Evolutionary conservation across 2,329 filamentous ascomycete genomes (phyloP).

Genomic region (Fusarium staphyleae): DNA sequence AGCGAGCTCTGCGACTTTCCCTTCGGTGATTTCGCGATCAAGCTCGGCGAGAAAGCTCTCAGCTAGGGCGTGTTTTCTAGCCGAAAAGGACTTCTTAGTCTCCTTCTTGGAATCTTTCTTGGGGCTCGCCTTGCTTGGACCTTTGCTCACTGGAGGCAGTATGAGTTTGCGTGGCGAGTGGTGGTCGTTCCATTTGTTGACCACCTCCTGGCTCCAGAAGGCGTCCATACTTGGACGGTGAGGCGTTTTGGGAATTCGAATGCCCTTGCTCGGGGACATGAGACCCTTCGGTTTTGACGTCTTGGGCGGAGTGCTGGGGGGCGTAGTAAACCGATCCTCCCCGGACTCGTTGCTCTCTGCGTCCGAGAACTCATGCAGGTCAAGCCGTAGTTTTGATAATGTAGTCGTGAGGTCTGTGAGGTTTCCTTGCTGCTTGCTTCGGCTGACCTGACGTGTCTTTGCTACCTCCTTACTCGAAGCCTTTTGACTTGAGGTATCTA

Average conservation of each 20-base stretch:
- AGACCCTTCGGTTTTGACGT: conserved; percentile 30
- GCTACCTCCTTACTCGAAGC: conserved; percentile 3
- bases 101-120: conserved; percentile 49
- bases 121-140: conserved; percentile 41
- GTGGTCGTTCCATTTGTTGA: conserved; percentile 70
- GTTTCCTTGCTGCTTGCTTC: background rate
- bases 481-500: background rate
- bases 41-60: conserved; percentile 70
- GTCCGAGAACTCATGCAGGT: conserved; percentile 36
- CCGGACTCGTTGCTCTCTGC: conserved; percentile 23
- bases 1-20: conserved; percentile 65
- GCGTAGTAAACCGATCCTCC: conserved; percentile 29
- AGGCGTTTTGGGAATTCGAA: conserved; percentile 59
- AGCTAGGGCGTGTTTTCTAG: conserved; percentile 68
- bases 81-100: conserved; percentile 67
- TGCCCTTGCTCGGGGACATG: conserved; percentile 44
- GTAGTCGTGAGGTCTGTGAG: conserved; percentile 35
- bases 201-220: conserved; percentile 66
- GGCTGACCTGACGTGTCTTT: conserved; percentile 4
- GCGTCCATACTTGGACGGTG: conserved; percentile 61
- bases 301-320: conserved; percentile 33
- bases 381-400: conserved; percentile 37
- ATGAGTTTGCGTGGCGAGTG: conserved; percentile 59
- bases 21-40: conserved; percentile 68
- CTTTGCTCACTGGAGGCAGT: conserved; percentile 42